Conservation (phyloP, 306 rosid species). For the Acmispon strigosus region DNA sequence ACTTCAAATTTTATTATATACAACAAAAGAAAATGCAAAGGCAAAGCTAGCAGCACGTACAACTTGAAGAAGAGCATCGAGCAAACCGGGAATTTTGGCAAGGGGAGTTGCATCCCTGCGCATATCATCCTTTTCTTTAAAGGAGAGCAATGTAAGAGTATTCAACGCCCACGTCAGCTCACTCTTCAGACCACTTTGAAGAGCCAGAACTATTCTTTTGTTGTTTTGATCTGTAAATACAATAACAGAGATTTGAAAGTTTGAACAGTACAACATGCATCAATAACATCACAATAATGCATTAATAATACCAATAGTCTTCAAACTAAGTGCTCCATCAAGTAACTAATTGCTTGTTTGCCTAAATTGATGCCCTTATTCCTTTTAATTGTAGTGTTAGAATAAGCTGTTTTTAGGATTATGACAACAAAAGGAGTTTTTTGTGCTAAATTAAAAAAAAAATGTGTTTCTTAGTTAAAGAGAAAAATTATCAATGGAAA, state of each 20-base stretch:
- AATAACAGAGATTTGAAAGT: background rate
- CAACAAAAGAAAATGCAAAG: background rate
- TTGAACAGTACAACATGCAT: too few species aligned
- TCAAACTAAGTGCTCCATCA: background rate
- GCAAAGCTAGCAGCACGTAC: conserved; percentile 43
- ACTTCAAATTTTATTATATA: background rate
- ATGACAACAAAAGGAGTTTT: background rate
- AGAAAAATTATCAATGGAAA: background rate
- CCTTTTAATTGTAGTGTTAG: background rate
- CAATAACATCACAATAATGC: too few species aligned
- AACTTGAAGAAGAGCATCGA: conserved; percentile 94
- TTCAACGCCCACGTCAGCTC: conserved; percentile 96
- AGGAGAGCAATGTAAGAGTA: conserved; percentile 81
- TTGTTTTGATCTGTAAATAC: conserved; percentile 72
- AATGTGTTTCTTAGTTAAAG: background rate
- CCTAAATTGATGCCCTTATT: background rate
- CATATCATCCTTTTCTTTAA: conserved; percentile 90
- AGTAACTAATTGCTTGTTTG: background rate
- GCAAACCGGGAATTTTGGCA: conserved; percentile 83
- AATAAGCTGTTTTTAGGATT: background rate
- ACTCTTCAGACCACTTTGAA: conserved; percentile 96
- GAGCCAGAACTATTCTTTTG: conserved; percentile 86
- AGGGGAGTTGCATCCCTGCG: conserved; percentile 83
- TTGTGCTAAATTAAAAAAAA: background rate
- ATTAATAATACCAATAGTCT: background rate